Evolutionary conservation across 176 grass and related monocot species (phyloP), one percentile per base, ranked within the genome.

Genomic region (Hordeum marinum): DNA sequence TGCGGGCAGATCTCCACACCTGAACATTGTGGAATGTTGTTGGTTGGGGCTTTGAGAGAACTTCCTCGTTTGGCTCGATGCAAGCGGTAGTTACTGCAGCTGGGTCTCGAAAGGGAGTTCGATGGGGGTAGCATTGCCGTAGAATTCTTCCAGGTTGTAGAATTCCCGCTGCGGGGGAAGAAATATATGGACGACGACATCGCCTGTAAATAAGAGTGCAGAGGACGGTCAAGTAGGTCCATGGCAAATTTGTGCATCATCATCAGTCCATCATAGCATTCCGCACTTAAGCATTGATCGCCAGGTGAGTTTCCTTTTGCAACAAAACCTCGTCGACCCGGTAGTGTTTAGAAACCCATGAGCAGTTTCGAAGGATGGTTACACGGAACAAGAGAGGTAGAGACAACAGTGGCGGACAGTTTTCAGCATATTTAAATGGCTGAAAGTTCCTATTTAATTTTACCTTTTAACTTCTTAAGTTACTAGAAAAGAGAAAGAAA

Each of bases 181-280:
- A 84, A 98, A 98, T 92, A 95, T 98, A 89, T 95, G 96, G 21
- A 98, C 96, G 39, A 98, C 93, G n/a, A 98, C 93, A 85, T 98
- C 96, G 31, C 96, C 96, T 98, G 87, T 11, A 57, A 57, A 3
- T 57, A 87, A 26, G 39, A 69, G 70, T 18, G 13, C 12, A 50
- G 75, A 9, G 20, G 58, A 35, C 2, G 14, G 63, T 24, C 34
- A 80, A 20, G 7, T 36, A 64, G 20, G 27, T 36, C 13, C 2
- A 4, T 8, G 1, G 0, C 6, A 23, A 32, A 84, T 25, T 18
- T 48, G 81, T 11, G 69, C 11, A 36, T 9, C 6, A 12, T 7
- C 15, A 13, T 32, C 60, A 13, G 17, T 5, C 17, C 15, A 14
- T 32, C 60, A 13, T 2, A 13, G 3, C 7, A 80, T 45, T 63